A percentile compares a stretch with the other conserved stretches of the same genome.
Conservation (phyloP, 106 monocot genomes). For the Platanthera zijinensis region DNA sequence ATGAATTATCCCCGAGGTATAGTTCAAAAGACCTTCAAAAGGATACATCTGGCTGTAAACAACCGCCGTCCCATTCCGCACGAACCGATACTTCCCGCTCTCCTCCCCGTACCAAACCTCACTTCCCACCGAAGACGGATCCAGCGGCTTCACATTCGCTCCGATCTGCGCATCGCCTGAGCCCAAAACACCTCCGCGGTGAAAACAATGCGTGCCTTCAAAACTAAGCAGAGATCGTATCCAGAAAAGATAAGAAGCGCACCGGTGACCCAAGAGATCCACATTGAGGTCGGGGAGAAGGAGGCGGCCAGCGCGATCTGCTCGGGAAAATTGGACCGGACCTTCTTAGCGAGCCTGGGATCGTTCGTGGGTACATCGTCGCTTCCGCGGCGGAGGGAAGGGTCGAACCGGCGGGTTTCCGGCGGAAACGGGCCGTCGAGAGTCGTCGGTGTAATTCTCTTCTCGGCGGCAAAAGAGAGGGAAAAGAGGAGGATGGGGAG, state of each 20-base stretch:
- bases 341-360: conserved; percentile 49
- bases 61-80: conserved; percentile 25
- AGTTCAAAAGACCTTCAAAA: conserved; percentile 62
- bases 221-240: neutral
- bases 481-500: neutral
- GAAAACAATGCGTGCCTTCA: neutral
- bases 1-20: conserved; percentile 84
- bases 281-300: conserved; percentile 52
- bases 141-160: conserved; percentile 31
- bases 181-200: neutral
- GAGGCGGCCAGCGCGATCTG: conserved; percentile 76
- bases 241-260: neutral
- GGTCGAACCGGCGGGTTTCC: conserved; percentile 53
- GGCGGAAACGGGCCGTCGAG: conserved; percentile 78
- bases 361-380: conserved; percentile 59
- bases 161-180: conserved; percentile 75
- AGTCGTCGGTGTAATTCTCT: conserved; percentile 45
- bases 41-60: conserved; percentile 86
- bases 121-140: conserved; percentile 39
- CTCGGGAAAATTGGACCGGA: conserved; percentile 43
- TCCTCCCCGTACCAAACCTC: conserved; percentile 74
- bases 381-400: conserved; percentile 51
- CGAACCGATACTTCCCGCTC: conserved; percentile 30
- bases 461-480: too few species aligned
- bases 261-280: conserved; percentile 96